Evolutionary conservation across 2,329 filamentous ascomycete species (phyloP).

Genomic region (Albifimbria verrucaria): DNA sequence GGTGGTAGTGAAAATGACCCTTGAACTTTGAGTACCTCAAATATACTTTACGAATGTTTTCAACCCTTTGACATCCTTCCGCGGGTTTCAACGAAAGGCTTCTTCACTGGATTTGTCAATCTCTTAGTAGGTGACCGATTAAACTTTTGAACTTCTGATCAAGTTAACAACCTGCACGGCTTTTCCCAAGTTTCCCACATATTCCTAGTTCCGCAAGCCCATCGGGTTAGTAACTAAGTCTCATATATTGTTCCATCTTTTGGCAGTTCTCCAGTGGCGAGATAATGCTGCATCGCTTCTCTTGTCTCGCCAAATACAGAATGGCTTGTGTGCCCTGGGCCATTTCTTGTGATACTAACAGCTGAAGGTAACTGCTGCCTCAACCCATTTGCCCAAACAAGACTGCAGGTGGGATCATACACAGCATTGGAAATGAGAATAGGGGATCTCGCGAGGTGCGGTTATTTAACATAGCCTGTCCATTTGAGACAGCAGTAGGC

Average conservation of each 20-base stretch:
- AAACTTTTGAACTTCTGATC: no score
- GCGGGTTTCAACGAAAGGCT: no score
- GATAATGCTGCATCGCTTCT: conserved; percentile 15
- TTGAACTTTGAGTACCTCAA: no score
- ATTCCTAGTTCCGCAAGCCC: no score
- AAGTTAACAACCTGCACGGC: no score
- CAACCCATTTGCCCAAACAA: conserved; percentile 15
- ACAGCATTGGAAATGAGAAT: conserved; percentile 14
- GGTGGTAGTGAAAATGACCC: no score
- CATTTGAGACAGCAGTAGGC: conserved; percentile 14
- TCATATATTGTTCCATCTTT: conserved; percentile 16
- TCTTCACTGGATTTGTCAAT: no score
- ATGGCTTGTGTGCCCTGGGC: conserved; percentile 19
- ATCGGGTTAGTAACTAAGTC: no score
- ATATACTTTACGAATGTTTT: no score
- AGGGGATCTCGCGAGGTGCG: conserved; percentile 7
- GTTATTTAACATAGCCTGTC: conserved; percentile 7
- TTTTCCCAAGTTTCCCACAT: no score
- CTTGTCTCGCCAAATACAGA: conserved; percentile 15
- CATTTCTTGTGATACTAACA: conserved; percentile 19
- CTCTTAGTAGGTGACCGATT: no score
- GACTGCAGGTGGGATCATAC: conserved; percentile 16
- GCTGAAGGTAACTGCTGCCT: conserved; percentile 14
- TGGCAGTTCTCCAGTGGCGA: conserved; percentile 17
- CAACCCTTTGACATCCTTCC: no score